Percentiles rank a stretch among this genome's conserved stretches.
phyloP scores from a whole-genome alignment of 495 filamentous ascomycete genomes.

The Margaritispora aquatica region DNA sequence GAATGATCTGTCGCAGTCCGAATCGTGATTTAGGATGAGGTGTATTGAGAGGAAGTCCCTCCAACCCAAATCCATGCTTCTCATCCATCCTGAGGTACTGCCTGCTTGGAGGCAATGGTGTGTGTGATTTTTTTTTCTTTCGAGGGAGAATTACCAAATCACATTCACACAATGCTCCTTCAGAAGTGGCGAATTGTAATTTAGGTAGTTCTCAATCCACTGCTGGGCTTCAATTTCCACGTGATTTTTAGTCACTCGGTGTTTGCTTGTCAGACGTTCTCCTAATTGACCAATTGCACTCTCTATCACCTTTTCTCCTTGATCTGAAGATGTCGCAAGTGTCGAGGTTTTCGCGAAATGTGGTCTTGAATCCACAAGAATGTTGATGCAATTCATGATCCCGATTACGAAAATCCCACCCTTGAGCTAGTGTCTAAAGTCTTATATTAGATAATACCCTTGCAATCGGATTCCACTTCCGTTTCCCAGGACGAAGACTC shows the following conservation, averaged over 20 bases:
- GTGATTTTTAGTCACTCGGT: too few relatives aligned
- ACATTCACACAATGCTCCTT: too few relatives aligned
- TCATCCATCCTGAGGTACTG: not conserved
- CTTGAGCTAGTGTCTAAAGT: not conserved
- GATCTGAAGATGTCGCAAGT: not conserved
- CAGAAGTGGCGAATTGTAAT: too few relatives aligned
- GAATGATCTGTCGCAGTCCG: not conserved
- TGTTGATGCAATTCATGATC: not conserved
- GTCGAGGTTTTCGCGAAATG: not conserved
- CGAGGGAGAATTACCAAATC: not conserved
- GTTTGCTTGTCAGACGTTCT: too few relatives aligned
- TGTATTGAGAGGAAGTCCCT: not conserved
- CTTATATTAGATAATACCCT: not conserved
- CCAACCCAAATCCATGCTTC: not conserved
- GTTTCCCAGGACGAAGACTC: not conserved
- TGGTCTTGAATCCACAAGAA: not conserved
- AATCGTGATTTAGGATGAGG: not conserved
- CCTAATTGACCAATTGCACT: not conserved
- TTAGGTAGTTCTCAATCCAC: too few relatives aligned
- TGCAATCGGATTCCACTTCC: not conserved
- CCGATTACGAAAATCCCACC: not conserved
- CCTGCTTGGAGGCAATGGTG: not conserved
- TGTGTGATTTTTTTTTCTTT: not conserved
- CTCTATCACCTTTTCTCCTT: not conserved
- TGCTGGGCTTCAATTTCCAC: too few relatives aligned